Base-by-base conservation (phyloP, 768 basidiomycete genomes). In the Mycena albidolilacea region DNA sequence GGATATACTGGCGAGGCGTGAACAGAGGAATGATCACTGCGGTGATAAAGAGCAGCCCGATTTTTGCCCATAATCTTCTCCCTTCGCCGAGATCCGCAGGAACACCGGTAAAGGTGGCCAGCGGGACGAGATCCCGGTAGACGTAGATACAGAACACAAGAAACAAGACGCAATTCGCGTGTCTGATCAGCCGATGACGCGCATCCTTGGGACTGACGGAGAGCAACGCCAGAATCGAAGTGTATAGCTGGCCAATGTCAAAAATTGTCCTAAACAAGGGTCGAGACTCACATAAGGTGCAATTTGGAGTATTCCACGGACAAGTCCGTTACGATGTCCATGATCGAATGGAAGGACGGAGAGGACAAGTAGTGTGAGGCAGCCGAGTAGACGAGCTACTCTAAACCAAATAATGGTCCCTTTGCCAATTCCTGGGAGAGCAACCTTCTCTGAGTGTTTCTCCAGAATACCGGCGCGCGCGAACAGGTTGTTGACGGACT, bases 51-150 rank as follows among this genome's bases (percentile, higher is more conserved):
- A 91, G 82, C 2, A 89, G 62, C 6, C 75, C 79, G 19, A 91
- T 76, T 75, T 89, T 86, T 1, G 82, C 77, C 91, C 91, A 92
- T 23, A 91, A 79, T 44, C 87, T 62, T 37, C 77, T 59, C 17
- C 89, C 87, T 74, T 88, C 87, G 5, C 75, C 77, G 4, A 78
- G 76, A 74, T 93, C 92, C 38, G 80, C 72, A 5, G 91, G 90
- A 7, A 59, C 30, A n/a, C 85, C 77, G 5, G 82, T 81, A 78
- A 82, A 90, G 1, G 89, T 92, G 14, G 86, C 84, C 7, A 93
- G 78, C 8, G 92, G 91, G 82, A 86, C 89, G 5, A 93, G 62
- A 75, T 90, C 87, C 30, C 91, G 85, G 77, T 90, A 90, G 23
- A 79, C 77, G 77, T 88, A 93, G 0, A 91, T 82, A 1, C 67